Evolutionary conservation across 441 rosid species (phyloP).

Genomic region (Daphne laureola): DNA sequence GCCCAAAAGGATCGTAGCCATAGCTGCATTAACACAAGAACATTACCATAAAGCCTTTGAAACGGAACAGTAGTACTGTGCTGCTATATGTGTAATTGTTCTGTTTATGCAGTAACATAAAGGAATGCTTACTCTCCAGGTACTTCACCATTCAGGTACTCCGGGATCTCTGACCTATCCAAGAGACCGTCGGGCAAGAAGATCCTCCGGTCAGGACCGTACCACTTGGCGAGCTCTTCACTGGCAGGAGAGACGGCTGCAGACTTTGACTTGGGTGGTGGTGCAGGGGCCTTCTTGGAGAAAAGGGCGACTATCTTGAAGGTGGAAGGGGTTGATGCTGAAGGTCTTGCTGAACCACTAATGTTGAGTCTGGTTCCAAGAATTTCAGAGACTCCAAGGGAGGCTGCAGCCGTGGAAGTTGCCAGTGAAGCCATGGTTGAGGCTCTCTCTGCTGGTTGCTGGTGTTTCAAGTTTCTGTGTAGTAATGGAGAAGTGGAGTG

Average conservation of each 20-base stretch:
- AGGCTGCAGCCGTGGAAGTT: constrained; percentile 50
- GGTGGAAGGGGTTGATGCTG: constrained; percentile 44
- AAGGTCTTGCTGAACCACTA: constrained; percentile 36
- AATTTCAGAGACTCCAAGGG: constrained; percentile 81
- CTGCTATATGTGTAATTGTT: not conserved
- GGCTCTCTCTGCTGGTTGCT: not conserved
- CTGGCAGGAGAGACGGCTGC: constrained; percentile 31
- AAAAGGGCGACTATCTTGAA: constrained; percentile 77
- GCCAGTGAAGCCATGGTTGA: constrained; percentile 44
- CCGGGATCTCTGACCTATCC: constrained; percentile 95
- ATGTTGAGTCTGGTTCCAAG: constrained; percentile 72
- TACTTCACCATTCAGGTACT: constrained; percentile 92
- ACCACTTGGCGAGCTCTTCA: constrained; percentile 98
- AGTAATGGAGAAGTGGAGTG: constrained; percentile 18
- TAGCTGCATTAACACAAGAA: constrained; percentile 41
- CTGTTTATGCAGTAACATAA: not conserved
- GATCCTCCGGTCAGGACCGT: constrained; percentile 93
- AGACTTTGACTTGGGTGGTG: constrained; percentile 52
- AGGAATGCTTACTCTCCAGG: constrained; percentile 81
- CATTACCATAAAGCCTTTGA: not conserved
- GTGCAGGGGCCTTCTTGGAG: constrained; percentile 68
- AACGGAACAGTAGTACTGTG: too few species aligned
- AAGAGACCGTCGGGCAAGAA: constrained; percentile 92
- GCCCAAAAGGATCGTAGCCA: constrained; percentile 97
- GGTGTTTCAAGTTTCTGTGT: not conserved